Base-by-base conservation (phyloP, 1,139 yeast genomes). In the Protomyces inouyei region DNA sequence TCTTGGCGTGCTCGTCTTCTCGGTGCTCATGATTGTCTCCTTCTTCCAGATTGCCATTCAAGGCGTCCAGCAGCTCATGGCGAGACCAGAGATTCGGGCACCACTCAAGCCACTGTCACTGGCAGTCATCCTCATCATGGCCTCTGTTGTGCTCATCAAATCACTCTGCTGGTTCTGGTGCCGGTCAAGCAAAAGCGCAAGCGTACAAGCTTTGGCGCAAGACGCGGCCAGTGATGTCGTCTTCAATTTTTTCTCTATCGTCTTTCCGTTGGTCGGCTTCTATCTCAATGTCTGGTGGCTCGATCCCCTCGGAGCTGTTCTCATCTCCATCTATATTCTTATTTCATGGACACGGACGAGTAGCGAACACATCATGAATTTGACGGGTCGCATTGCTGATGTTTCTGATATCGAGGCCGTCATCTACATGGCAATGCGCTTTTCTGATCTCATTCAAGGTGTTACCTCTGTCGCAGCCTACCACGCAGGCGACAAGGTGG, bases 201-300 rank as follows among this genome's bases (percentile, higher is more conserved):
- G 91, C 0, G 87, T 88, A 1, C 87, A 84, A 72, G 95, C 95
- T 0, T 76, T 88, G 64, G 90, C 93, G 1, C 93, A 87, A 72
- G 95, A 88, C 75, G 95, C 95, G 0, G 78, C 81, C 75, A 87
- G 92, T 0, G 95, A 88, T 74, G 83, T 87, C 54, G 81, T 87
- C 2, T 88, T 88, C 78, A 86, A 86, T 28, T 66, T 66, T 52
- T 86, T 87, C 52, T 87, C 93, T 1, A 79, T 88, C 53, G 70
- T 87, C 23, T 86, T 88, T 80, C 95, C 95, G 0, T 70, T 86
- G 0, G 51, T 82, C 0, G 93, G 93, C 3, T 78, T 80, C 67
- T 70, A 74, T 38, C 73, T 82, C 43, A 73, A 80, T 37, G 72
- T 81, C 18, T 85, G 91, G 87, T 86, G 91, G 90, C 72, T 86